These are phyloP conservation scores for Tricholoma sp. DNA, from an alignment of 768 basidiomycete genomes.

Conservation along the genomic window DNA sequence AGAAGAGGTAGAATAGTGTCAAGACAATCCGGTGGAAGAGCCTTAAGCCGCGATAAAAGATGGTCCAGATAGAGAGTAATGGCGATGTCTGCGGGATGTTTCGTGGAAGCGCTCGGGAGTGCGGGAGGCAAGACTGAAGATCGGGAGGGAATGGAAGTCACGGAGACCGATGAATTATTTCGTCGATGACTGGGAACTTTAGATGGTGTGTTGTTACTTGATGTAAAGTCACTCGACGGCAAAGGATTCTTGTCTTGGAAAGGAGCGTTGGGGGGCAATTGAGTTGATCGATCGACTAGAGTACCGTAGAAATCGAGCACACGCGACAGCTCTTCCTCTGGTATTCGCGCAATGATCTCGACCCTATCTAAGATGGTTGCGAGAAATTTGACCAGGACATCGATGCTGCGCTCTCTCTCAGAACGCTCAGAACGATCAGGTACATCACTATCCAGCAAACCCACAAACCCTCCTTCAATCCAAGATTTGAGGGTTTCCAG, in stretches of 20 bases:
- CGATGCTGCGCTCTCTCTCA: constrained; percentile 63
- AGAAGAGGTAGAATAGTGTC: constrained; percentile 60
- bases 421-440: constrained; percentile 36
- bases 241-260: constrained; percentile 27
- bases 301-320: constrained; percentile 57
- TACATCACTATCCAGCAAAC: constrained; percentile 30
- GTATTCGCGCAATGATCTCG: constrained; percentile 55
- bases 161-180: constrained; percentile 57
- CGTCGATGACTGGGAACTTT: constrained; percentile 43
- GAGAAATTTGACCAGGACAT: constrained; percentile 55
- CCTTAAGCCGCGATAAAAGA: constrained; percentile 56
- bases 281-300: constrained; percentile 51
- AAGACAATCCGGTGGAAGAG: constrained; percentile 50
- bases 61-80: constrained; percentile 60
- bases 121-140: constrained; percentile 22
- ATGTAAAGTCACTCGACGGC: constrained; percentile 24
- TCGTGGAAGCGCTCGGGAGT: constrained; percentile 14
- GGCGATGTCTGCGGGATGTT: constrained; percentile 60
- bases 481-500: constrained; percentile 55
- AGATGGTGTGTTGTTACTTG: constrained; percentile 20
- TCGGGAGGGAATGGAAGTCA: constrained; percentile 33
- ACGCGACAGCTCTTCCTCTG: constrained; percentile 51
- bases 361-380: constrained; percentile 42
- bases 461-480: constrained; percentile 64
- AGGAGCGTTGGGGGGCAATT: constrained; percentile 19